Conservation (phyloP, 768 basidiomycete genomes). For the Mycena crocata region DNA sequence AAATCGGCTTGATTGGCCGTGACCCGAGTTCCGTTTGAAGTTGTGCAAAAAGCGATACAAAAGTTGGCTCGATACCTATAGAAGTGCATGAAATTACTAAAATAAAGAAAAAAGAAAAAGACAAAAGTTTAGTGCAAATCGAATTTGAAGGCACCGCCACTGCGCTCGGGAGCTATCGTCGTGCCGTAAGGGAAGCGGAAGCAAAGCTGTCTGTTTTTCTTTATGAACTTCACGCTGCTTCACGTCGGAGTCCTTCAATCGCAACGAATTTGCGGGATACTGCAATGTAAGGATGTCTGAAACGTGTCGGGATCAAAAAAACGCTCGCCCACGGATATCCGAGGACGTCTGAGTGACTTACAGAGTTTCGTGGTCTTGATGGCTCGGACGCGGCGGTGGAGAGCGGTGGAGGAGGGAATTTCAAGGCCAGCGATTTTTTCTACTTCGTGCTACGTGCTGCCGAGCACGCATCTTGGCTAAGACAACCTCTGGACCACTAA, state of each 20-base stretch:
- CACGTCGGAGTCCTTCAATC: not conserved
- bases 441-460: not conserved
- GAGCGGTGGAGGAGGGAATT: not conserved
- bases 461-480: constrained; percentile 5
- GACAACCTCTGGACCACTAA: too few relatives aligned
- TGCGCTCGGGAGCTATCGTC: not conserved
- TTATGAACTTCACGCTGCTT: too few relatives aligned
- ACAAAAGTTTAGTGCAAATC: too few relatives aligned
- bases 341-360: not conserved
- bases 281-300: not conserved
- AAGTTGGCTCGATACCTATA: too few relatives aligned
- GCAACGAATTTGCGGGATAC: not conserved
- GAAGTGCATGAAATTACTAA: too few relatives aligned
- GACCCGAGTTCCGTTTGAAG: too few relatives aligned
- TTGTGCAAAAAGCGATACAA: too few relatives aligned
- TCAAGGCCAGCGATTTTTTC: not conserved
- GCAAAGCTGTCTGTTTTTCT: not conserved
- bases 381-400: not conserved
- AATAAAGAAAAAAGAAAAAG: too few relatives aligned
- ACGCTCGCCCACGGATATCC: constrained; percentile 8
- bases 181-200: not conserved
- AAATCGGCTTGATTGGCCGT: too few relatives aligned
- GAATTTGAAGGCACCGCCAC: not conserved
- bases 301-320: not conserved
- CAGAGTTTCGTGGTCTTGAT: not conserved